Conservation (phyloP, 768 basidiomycete species). For the Rhodotorula babjevae region DNA sequence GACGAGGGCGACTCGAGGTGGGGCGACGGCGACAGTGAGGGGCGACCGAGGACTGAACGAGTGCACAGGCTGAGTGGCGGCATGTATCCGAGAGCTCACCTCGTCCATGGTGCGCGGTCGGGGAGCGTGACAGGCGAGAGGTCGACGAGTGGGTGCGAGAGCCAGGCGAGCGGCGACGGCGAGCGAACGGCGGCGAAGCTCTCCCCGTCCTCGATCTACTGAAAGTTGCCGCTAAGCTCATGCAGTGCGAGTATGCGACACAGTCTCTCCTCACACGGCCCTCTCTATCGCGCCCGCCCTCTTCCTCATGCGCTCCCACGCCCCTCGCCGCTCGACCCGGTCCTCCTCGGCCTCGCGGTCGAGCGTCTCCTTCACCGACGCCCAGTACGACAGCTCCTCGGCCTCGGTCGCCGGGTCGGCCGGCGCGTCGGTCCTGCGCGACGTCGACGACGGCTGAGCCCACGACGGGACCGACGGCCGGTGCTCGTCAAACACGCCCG, state of each 20-base stretch:
- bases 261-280: background rate
- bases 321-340: background rate
- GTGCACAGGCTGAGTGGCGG: no score
- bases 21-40: background rate
- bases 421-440: background rate
- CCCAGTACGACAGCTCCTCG: conserved; percentile 32
- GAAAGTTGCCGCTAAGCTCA: no score
- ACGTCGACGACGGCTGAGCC: conserved; percentile 6
- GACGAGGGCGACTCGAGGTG: background rate
- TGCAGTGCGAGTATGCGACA: background rate
- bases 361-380: conserved; percentile 26
- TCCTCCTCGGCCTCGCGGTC: conserved; percentile 35
- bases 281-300: background rate
- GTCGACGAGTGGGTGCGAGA: no score
- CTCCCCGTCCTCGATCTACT: no score
- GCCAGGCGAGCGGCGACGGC: no score
- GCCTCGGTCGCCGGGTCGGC: background rate
- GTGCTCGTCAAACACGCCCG: conserved; percentile 5
- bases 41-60: background rate
- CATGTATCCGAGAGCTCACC: no score
- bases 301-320: conserved; percentile 44
- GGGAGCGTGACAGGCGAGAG: background rate
- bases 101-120: background rate
- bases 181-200: no score
- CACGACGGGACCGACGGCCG: conserved; percentile 25